These are phyloP conservation scores for Raffaelea albimanens DNA, from an alignment of 2,329 filamentous ascomycete genomes.

Conservation along the genomic window DNA sequence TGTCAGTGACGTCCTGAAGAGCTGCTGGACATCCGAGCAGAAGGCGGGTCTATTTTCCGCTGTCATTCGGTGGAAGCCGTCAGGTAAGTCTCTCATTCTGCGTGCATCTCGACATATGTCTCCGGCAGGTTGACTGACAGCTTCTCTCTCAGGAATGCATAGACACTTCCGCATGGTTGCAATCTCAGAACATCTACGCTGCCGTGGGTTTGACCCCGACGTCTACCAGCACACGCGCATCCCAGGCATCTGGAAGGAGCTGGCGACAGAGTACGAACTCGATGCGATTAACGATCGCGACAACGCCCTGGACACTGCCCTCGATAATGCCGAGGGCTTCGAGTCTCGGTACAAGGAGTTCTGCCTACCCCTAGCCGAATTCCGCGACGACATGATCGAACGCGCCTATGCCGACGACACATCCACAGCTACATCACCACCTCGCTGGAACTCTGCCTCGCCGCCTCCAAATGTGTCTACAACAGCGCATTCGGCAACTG, in stretches of 20 bases:
- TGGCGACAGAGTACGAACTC: constrained; percentile 75
- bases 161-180: constrained; percentile 90
- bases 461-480: constrained; percentile 10
- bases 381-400: constrained; percentile 12
- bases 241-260: constrained; percentile 84
- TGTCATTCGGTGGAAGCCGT: constrained; percentile 93
- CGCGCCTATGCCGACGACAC: constrained; percentile 5
- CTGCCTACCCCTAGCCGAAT: constrained; percentile 13
- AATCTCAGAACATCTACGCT: constrained; percentile 69
- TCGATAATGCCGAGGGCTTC: constrained; percentile 5
- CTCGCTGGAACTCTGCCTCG: constrained; percentile 10
- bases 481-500: neutral
- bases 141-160: constrained; percentile 59
- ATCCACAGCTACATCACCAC: constrained; percentile 12
- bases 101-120: no score
- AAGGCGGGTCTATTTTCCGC: constrained; percentile 87
- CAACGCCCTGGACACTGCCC: constrained; percentile 13
- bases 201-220: constrained; percentile 68
- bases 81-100: constrained; percentile 42
- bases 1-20: constrained; percentile 37
- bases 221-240: constrained; percentile 72
- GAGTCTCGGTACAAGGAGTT: constrained; percentile 15
- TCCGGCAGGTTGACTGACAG: no score
- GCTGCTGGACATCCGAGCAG: constrained; percentile 93
- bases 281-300: constrained; percentile 63